Conservation (phyloP, 2,329 filamentous ascomycete genomes). For the Paracorniculantispora psalliotae region DNA sequence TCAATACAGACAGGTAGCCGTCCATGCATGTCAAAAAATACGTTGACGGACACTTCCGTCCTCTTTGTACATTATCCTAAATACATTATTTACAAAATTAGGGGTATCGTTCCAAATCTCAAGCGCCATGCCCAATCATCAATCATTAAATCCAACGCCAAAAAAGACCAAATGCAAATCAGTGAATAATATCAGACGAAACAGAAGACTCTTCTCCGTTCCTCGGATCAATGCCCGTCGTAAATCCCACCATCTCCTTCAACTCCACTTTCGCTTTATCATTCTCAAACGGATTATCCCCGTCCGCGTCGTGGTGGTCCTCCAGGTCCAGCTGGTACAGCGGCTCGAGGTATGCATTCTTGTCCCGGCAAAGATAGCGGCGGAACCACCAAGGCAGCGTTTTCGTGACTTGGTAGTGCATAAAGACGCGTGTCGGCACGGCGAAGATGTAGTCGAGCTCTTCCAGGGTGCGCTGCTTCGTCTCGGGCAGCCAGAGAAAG, state of each 20-base stretch:
- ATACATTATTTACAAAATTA: neutral
- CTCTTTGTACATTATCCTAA: neutral
- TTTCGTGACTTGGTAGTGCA: slow-evolving; percentile 52
- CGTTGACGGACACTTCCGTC: neutral
- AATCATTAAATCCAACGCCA: neutral
- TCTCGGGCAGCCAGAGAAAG: slow-evolving; percentile 54
- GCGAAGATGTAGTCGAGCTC: slow-evolving; percentile 58
- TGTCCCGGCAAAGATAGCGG: slow-evolving; percentile 49
- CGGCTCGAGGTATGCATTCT: slow-evolving; percentile 35
- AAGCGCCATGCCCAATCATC: slow-evolving; percentile 2
- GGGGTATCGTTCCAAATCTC: neutral
- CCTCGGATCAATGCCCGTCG: neutral
- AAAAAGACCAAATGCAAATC: neutral
- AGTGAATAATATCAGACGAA: slow-evolving; percentile 4
- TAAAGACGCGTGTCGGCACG: slow-evolving; percentile 53
- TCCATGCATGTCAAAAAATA: no score
- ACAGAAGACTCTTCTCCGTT: slow-evolving; percentile 3
- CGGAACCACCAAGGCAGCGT: slow-evolving; percentile 58
- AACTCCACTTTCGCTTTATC: slow-evolving; percentile 36
- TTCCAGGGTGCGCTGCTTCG: slow-evolving; percentile 50
- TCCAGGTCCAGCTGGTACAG: slow-evolving; percentile 38
- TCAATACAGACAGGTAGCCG: neutral
- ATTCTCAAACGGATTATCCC: slow-evolving; percentile 29
- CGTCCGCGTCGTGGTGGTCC: slow-evolving; percentile 27
- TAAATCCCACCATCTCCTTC: slow-evolving; percentile 31